A percentile compares a stretch with the other conserved stretches of the same genome.
These are phyloP conservation scores for Mortierella sp. DNA, from an alignment of 371 early-diverging fungal species.

Conservation along the genomic window DNA sequence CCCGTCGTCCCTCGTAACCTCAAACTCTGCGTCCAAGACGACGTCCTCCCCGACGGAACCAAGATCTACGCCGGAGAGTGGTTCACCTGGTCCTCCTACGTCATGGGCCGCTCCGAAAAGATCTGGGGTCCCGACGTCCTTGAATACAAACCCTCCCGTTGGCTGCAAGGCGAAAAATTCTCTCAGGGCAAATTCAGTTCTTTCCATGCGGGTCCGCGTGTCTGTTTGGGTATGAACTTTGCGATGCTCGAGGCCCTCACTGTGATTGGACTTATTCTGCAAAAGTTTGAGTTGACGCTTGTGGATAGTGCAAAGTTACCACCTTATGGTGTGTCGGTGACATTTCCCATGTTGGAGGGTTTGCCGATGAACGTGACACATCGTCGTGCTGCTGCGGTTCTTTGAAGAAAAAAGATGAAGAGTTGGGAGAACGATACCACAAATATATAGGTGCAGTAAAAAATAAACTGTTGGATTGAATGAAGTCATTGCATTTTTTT, in stretches of 20 bases:
- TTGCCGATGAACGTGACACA: constrained; percentile 56
- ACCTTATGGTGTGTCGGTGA: constrained; percentile 59
- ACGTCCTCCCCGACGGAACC: constrained; percentile 75
- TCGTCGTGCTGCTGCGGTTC: background rate
- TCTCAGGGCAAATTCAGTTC: constrained; percentile 41
- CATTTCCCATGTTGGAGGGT: constrained; percentile 67
- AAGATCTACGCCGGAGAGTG: constrained; percentile 63
- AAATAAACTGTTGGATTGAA: no score
- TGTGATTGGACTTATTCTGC: constrained; percentile 62
- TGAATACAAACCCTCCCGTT: constrained; percentile 71
- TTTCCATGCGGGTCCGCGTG: constrained; percentile 68
- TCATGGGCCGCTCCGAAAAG: constrained; percentile 66
- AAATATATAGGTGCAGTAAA: no score
- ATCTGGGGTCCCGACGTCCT: constrained; percentile 77
- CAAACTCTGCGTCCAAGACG: constrained; percentile 71
- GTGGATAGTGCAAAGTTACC: constrained; percentile 48
- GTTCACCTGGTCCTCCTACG: constrained; percentile 65
- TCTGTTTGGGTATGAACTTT: constrained; percentile 65
- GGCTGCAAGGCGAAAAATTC: constrained; percentile 52
- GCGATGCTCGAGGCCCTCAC: constrained; percentile 68
- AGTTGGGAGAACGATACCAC: no score
- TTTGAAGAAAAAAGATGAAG: background rate
- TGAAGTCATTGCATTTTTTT: no score
- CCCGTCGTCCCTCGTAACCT: constrained; percentile 68
- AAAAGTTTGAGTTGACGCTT: constrained; percentile 60